These are phyloP conservation scores for Macrocybe sp. DNA, from an alignment of 1,284 basidiomycete genomes.

Conservation along the genomic window DNA sequence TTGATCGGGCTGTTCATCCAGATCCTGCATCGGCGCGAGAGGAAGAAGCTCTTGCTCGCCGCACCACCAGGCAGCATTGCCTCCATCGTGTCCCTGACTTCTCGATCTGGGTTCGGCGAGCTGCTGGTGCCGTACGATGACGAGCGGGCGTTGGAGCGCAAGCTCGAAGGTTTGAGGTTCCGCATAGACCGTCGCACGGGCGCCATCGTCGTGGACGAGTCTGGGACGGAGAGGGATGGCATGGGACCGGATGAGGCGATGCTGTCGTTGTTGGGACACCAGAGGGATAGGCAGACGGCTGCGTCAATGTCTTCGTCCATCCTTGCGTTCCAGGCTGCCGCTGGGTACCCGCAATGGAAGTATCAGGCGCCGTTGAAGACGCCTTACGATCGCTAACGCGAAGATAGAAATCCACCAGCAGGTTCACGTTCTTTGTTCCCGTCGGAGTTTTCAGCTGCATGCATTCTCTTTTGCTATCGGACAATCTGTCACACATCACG, in stretches of 20 bases:
- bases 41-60: constrained; percentile 47
- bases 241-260: constrained; percentile 33
- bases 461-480: no score
- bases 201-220: constrained; percentile 53
- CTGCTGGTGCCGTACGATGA: constrained; percentile 58
- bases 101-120: constrained; percentile 58
- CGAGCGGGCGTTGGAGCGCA: constrained; percentile 35
- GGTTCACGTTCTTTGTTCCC: neutral
- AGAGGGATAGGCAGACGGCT: constrained; percentile 9
- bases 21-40: constrained; percentile 38
- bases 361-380: constrained; percentile 6
- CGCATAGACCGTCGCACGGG: constrained; percentile 54
- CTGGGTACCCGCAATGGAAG: constrained; percentile 22
- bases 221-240: constrained; percentile 16
- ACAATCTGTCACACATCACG: no score
- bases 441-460: no score
- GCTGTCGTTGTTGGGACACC: constrained; percentile 31
- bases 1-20: constrained; percentile 41
- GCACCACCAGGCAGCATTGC: constrained; percentile 58
- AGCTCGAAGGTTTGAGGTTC: constrained; percentile 51
- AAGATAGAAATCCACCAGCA: no score
- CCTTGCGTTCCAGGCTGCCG: constrained; percentile 21
- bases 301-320: constrained; percentile 17
- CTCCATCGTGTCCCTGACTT: constrained; percentile 47
- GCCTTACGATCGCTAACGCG: constrained; percentile 12